A percentile compares a stretch with the other conserved stretches of the same genome.
Conservation (phyloP, 495 filamentous ascomycete species). For the Aspergillus nanangensis region DNA sequence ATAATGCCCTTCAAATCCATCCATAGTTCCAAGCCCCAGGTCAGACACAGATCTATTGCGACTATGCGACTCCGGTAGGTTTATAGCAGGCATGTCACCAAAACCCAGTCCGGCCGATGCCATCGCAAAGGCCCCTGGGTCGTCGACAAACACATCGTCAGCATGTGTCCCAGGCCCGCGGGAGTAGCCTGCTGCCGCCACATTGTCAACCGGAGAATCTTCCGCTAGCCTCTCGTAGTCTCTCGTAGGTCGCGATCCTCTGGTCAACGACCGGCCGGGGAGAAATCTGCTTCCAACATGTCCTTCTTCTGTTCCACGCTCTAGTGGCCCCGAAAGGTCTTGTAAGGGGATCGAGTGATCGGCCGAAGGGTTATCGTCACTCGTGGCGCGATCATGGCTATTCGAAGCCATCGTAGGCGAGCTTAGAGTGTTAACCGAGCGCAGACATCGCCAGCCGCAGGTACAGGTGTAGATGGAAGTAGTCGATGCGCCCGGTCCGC, state of each 20-base stretch:
- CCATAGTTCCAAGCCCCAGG: slow-evolving; percentile 28
- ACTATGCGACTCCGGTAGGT: slow-evolving; percentile 17
- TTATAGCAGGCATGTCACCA: slow-evolving; percentile 27
- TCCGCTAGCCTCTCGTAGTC: slow-evolving; percentile 52
- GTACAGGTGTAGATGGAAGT: slow-evolving; percentile 8
- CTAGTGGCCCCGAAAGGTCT: slow-evolving; percentile 64
- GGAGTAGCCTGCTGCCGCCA: slow-evolving; percentile 14
- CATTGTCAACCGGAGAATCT: slow-evolving; percentile 41
- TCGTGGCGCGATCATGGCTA: slow-evolving; percentile 44
- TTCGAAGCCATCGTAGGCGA: slow-evolving; percentile 58
- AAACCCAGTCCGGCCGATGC: slow-evolving; percentile 57
- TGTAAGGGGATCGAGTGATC: slow-evolving; percentile 79
- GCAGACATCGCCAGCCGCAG: slow-evolving; percentile 38
- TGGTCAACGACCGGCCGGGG: slow-evolving; percentile 33
- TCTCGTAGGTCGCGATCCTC: slow-evolving; percentile 24
- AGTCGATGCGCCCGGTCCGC: background rate
- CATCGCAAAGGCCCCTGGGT: slow-evolving; percentile 53
- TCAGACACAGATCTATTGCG: slow-evolving; percentile 26
- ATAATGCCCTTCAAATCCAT: slow-evolving; percentile 43
- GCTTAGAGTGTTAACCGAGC: slow-evolving; percentile 32
- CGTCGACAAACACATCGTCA: slow-evolving; percentile 41
- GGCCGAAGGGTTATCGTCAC: slow-evolving; percentile 39
- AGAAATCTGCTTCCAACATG: slow-evolving; percentile 31
- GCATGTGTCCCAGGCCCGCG: slow-evolving; percentile 25
- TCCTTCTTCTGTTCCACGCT: slow-evolving; percentile 25